phyloP scores from a whole-genome alignment of 1,284 basidiomycete genomes.

The Vanrija sp. region DNA sequence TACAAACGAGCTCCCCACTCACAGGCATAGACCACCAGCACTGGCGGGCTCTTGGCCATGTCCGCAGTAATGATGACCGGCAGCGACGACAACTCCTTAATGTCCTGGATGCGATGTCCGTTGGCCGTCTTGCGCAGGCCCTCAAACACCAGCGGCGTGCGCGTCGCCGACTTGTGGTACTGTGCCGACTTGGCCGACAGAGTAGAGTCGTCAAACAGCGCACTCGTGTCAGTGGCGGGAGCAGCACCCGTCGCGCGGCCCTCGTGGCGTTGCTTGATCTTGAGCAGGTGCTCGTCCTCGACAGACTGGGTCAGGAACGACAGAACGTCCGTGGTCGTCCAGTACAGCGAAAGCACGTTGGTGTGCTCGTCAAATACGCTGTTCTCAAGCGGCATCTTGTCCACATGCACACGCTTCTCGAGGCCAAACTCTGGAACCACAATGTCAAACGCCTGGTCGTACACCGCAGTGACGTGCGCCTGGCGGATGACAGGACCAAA shows the following conservation, averaged over 20 bases:
- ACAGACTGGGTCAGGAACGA: conserved; percentile 83
- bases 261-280: conserved; percentile 82
- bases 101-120: conserved; percentile 88
- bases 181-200: conserved; percentile 63
- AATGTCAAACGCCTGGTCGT: conserved; percentile 95
- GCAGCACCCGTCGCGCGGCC: conserved; percentile 60
- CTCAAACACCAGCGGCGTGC: conserved; percentile 67
- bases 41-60: conserved; percentile 87
- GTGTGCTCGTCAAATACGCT: conserved; percentile 90
- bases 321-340: conserved; percentile 86
- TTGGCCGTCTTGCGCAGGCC: conserved; percentile 64
- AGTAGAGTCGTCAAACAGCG: conserved; percentile 77
- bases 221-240: conserved; percentile 75
- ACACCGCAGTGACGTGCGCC: conserved; percentile 87
- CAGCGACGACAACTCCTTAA: conserved; percentile 81
- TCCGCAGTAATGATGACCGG: conserved; percentile 92
- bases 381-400: conserved; percentile 98
- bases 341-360: conserved; percentile 65
- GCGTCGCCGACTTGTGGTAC: conserved; percentile 67
- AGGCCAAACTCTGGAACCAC: conserved; percentile 84
- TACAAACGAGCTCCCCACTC: too few relatives aligned
- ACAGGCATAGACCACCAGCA: conserved; percentile 62
- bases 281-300: conserved; percentile 88
- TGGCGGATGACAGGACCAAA: conserved; percentile 92
- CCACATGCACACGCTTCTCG: conserved; percentile 96